Conservation (phyloP, 805 yeast genomes). For the Sugiyamaella marilandica region DNA sequence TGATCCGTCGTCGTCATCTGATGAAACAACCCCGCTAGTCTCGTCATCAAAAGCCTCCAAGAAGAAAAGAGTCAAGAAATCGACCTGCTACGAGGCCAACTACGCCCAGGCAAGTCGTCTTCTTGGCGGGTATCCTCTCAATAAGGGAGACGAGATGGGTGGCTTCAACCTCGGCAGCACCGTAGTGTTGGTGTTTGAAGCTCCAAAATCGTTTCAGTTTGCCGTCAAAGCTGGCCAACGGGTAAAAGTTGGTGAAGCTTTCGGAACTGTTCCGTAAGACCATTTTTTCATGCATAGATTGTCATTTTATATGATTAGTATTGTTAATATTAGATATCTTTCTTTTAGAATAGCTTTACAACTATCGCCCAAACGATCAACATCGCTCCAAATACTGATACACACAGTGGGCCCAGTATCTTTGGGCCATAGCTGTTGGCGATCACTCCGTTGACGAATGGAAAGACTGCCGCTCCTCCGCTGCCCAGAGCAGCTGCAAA, state of each 20-base stretch:
- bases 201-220: conserved; percentile 76
- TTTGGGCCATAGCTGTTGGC: conserved; percentile 30
- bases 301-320: neutral
- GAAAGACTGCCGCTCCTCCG: conserved; percentile 73
- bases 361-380: conserved; percentile 22
- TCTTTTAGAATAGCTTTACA: conserved; percentile 11
- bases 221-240: conserved; percentile 64
- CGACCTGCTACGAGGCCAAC: conserved; percentile 91
- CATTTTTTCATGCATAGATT: neutral
- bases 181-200: conserved; percentile 95
- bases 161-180: conserved; percentile 96
- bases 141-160: conserved; percentile 93
- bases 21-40: neutral
- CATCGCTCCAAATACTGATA: conserved; percentile 23
- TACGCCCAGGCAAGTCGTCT: conserved; percentile 72
- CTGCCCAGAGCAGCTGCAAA: conserved; percentile 76
- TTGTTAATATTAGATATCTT: neutral
- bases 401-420: conserved; percentile 25
- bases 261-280: conserved; percentile 11
- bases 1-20: neutral
- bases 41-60: conserved; percentile 1
- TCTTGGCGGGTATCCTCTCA: conserved; percentile 81
- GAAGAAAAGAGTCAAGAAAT: conserved; percentile 49
- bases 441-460: conserved; percentile 56
- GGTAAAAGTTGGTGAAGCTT: conserved; percentile 74